Percentiles rank a stretch among this genome's conserved stretches.
phyloP scores from a whole-genome alignment of 116 monocot genomes.

The Trichopus zeylanicus region DNA sequence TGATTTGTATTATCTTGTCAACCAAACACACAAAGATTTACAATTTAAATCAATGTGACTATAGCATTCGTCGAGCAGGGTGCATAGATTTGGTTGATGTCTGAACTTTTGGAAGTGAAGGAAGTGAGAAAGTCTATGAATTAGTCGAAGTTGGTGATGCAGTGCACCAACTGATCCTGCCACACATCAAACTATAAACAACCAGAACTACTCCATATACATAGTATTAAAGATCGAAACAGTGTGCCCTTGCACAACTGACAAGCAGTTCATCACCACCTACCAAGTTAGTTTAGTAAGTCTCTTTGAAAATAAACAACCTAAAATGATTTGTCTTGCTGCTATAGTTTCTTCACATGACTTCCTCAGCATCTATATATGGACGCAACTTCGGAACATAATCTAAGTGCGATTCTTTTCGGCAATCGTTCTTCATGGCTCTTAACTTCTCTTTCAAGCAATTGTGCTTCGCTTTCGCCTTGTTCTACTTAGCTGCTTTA shows the following conservation, averaged over 20 bases:
- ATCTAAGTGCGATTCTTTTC: no score
- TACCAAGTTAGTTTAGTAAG: not conserved
- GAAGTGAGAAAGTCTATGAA: not conserved
- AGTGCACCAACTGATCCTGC: conserved; percentile 3
- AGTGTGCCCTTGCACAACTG: not conserved
- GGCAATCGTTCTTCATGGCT: not conserved
- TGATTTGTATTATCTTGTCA: no score
- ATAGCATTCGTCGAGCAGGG: no score
- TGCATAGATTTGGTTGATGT: no score
- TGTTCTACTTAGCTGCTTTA: conserved; percentile 1
- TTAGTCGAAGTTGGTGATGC: not conserved
- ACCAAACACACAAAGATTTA: no score
- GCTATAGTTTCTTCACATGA: not conserved
- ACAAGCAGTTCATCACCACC: not conserved
- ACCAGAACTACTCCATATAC: not conserved
- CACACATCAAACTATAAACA: not conserved
- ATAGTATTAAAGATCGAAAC: not conserved
- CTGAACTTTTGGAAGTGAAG: not conserved
- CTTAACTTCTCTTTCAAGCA: conserved; percentile 2
- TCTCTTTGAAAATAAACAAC: no score
- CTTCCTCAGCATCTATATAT: not conserved
- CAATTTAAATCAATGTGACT: no score
- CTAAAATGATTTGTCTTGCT: not conserved
- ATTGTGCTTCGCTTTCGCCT: conserved; percentile 1
- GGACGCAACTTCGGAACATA: no score